Percentiles rank a stretch among this genome's conserved stretches.
Conservation (phyloP, 1,284 basidiomycete genomes). For the Boletus smithii region DNA sequence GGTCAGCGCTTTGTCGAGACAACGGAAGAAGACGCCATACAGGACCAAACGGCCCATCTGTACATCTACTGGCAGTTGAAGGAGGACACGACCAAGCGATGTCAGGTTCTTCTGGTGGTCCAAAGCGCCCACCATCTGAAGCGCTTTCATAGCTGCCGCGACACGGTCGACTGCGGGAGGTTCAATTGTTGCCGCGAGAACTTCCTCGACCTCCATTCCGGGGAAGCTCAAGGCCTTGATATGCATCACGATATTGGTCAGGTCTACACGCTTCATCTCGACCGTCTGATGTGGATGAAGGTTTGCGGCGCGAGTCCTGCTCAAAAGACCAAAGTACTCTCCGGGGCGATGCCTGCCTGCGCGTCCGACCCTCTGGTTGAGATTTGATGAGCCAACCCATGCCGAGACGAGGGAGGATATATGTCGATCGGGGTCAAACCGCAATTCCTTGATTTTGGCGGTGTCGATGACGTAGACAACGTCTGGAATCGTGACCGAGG, state of each 20-base stretch:
- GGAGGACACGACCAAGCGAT: slow-evolving; percentile 82
- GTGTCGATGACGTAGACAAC: slow-evolving; percentile 94
- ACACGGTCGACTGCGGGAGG: slow-evolving; percentile 84
- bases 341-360: slow-evolving; percentile 91
- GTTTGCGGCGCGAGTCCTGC: slow-evolving; percentile 58
- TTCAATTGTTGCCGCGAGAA: slow-evolving; percentile 84
- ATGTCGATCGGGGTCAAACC: slow-evolving; percentile 88
- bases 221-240: slow-evolving; percentile 96
- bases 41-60: slow-evolving; percentile 89
- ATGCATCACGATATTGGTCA: slow-evolving; percentile 93
- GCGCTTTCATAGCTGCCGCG: slow-evolving; percentile 74
- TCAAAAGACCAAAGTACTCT: slow-evolving; percentile 87
- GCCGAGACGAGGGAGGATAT: slow-evolving; percentile 86
- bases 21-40: slow-evolving; percentile 91
- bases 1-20: slow-evolving; percentile 85
- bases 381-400: slow-evolving; percentile 91
- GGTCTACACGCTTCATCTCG: slow-evolving; percentile 93
- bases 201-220: slow-evolving; percentile 83
- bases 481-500: slow-evolving; percentile 93
- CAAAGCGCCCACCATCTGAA: slow-evolving; percentile 87
- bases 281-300: slow-evolving; percentile 86
- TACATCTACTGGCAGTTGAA: slow-evolving; percentile 88
- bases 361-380: slow-evolving; percentile 91
- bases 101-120: slow-evolving; percentile 79
- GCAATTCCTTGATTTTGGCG: slow-evolving; percentile 86